Percentiles rank a stretch among this genome's conserved stretches.
phyloP scores from a whole-genome alignment of 345 rosid genomes.

The Aegle marmelos region DNA sequence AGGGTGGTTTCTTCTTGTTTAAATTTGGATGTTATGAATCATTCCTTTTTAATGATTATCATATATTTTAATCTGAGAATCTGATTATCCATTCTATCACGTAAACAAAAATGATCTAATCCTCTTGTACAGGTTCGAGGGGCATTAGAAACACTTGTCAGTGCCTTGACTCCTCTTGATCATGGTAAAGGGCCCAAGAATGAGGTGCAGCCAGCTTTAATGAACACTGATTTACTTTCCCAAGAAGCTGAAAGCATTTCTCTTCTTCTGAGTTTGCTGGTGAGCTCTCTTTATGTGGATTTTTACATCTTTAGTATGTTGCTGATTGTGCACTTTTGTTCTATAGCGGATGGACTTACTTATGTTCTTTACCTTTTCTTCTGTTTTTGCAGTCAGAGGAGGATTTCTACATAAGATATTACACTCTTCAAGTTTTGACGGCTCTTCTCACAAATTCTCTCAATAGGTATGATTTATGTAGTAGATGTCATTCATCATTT shows the following conservation, averaged over 20 bases:
- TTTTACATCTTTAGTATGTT: neutral
- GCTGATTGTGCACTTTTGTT: neutral
- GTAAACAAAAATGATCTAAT: neutral
- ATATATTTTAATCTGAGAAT: neutral
- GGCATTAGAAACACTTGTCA: slow-evolving; percentile 89
- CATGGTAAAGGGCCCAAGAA: slow-evolving; percentile 68
- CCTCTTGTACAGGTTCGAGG: slow-evolving; percentile 66
- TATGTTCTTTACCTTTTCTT: neutral
- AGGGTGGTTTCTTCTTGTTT: neutral
- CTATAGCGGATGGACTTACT: slow-evolving; percentile 3
- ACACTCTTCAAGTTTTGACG: slow-evolving; percentile 91
- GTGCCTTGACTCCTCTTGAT: slow-evolving; percentile 85
- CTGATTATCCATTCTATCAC: neutral
- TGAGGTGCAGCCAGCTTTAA: slow-evolving; percentile 85
- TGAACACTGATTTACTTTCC: slow-evolving; percentile 95
- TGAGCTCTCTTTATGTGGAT: slow-evolving; percentile 31
- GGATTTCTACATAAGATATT: slow-evolving; percentile 92
- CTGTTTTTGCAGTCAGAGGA: slow-evolving; percentile 74
- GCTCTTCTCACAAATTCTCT: slow-evolving; percentile 91
- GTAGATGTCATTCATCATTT: slow-evolving; percentile 3
- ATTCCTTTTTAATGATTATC: neutral
- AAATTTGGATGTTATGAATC: neutral
- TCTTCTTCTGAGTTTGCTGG: slow-evolving; percentile 91
- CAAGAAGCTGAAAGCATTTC: slow-evolving; percentile 91
- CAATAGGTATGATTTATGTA: slow-evolving; percentile 57